These are phyloP conservation scores for Linnemannia exigua DNA, from an alignment of 192 early-diverging fungal species.

Conservation along the genomic window DNA sequence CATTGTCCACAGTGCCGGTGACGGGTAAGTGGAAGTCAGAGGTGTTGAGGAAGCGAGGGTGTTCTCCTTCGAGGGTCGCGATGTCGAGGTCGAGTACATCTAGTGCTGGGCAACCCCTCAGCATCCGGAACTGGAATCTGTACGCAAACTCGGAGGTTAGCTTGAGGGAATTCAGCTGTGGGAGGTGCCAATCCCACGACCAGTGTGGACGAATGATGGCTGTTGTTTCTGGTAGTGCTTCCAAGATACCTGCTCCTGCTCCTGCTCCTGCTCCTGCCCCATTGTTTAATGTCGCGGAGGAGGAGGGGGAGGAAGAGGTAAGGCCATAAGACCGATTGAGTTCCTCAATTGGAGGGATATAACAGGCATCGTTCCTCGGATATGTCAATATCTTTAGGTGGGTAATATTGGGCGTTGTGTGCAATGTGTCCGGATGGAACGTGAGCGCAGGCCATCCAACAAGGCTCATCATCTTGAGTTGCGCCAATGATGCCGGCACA, in stretches of 20 bases:
- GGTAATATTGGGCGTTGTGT: not conserved
- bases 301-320: too few species aligned
- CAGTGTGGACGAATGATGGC: not conserved
- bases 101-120: not conserved
- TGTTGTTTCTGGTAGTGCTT: not conserved
- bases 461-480: not conserved
- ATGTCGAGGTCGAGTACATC: not conserved
- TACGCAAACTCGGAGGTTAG: slow-evolving; percentile 7
- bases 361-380: not conserved
- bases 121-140: slow-evolving; percentile 14
- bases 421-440: not conserved
- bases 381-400: not conserved
- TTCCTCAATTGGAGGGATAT: not conserved
- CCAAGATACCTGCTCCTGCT: too few species aligned
- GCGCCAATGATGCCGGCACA: not conserved
- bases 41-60: not conserved
- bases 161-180: not conserved
- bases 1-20: not conserved
- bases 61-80: not conserved
- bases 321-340: not conserved
- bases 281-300: too few species aligned
- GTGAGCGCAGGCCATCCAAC: not conserved
- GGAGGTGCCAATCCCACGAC: slow-evolving; percentile 17
- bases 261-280: too few species aligned
- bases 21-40: not conserved